These are phyloP conservation scores for Xanthoconium stramineum DNA, from an alignment of 768 basidiomycete genomes.

Conservation along the genomic window DNA sequence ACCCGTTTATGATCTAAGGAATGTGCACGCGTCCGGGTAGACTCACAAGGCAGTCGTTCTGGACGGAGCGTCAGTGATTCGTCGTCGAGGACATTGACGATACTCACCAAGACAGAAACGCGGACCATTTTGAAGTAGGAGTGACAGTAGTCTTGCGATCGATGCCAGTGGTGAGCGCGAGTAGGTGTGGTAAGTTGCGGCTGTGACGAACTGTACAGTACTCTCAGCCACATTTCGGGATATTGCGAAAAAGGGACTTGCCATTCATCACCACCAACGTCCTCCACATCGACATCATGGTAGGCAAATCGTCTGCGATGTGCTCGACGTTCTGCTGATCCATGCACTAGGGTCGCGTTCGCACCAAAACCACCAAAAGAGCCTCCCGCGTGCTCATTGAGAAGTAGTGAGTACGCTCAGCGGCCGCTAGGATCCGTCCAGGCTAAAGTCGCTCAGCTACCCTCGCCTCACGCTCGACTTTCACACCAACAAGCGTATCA, in stretches of 20 bases:
- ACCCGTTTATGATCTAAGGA: conserved; percentile 7
- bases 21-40: neutral
- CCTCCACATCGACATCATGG: conserved; percentile 43
- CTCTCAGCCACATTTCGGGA: conserved; percentile 26
- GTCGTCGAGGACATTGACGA: neutral
- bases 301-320: conserved; percentile 20
- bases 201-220: conserved; percentile 28
- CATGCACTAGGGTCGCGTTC: conserved; percentile 83
- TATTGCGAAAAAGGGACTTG: conserved; percentile 1
- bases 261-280: conserved; percentile 12
- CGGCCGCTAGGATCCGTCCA: no score
- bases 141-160: conserved; percentile 5
- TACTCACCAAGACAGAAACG: conserved; percentile 71
- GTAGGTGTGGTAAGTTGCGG: conserved; percentile 10
- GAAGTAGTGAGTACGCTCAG: conserved; percentile 76
- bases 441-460: conserved; percentile 57
- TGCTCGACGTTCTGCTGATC: conserved; percentile 14
- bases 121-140: conserved; percentile 91
- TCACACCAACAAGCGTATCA: conserved; percentile 99
- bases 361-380: conserved; percentile 99
- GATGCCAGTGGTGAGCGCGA: neutral
- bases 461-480: conserved; percentile 99
- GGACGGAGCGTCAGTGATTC: neutral
- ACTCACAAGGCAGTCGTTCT: conserved; percentile 60
- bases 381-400: conserved; percentile 98